Conservation (phyloP, 805 yeast species). For the Hanseniaspora clermontiae region DNA sequence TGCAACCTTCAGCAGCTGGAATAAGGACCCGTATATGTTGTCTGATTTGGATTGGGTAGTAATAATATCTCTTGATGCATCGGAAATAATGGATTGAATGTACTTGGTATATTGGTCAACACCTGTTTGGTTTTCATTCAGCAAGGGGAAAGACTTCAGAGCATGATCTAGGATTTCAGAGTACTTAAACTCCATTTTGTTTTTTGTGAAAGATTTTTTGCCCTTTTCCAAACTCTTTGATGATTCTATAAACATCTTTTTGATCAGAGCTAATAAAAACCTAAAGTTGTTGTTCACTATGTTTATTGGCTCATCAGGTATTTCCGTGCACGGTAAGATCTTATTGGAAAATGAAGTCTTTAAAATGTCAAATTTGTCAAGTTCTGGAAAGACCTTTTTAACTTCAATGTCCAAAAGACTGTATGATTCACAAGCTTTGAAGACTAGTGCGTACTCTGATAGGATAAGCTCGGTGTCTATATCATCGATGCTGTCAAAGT, state of each 20-base stretch:
- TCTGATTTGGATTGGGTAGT: constrained; percentile 32
- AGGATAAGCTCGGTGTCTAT: background rate
- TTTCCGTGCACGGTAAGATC: constrained; percentile 74
- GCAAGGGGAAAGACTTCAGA: constrained; percentile 60
- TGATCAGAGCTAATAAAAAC: constrained; percentile 45
- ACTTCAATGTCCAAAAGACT: constrained; percentile 1
- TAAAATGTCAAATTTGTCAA: constrained; percentile 25
- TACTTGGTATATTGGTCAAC: constrained; percentile 71
- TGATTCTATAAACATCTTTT: constrained; percentile 54
- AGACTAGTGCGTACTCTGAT: background rate
- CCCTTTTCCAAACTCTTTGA: constrained; percentile 30
- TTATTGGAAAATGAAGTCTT: constrained; percentile 60
- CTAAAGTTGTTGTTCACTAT: constrained; percentile 47
- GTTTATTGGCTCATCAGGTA: constrained; percentile 63
- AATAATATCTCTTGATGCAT: constrained; percentile 59
- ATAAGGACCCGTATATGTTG: constrained; percentile 46
- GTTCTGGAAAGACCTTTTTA: constrained; percentile 1
- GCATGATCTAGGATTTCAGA: constrained; percentile 6
- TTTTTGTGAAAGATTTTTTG: background rate
- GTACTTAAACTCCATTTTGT: background rate
- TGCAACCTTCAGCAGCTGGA: constrained; percentile 68
- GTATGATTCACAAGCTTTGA: constrained; percentile 9
- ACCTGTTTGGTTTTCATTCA: constrained; percentile 61
- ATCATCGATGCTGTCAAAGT: background rate
- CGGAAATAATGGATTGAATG: constrained; percentile 71